phyloP scores from a whole-genome alignment of 2,329 filamentous ascomycete species.

The Aspergillus quadricinctus region DNA sequence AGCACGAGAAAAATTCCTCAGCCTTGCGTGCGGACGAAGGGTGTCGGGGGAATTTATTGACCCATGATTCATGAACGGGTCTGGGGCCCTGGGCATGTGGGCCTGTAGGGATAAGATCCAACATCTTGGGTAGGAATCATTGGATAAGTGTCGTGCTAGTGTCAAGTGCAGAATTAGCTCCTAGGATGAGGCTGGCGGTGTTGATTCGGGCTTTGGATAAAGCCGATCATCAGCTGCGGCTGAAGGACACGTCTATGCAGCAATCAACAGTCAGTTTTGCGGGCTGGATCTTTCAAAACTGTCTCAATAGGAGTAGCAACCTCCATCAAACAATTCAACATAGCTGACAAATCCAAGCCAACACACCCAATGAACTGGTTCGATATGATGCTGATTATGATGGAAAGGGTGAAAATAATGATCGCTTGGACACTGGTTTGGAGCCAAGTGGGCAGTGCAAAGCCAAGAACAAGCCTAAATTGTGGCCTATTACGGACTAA shows the following conservation, averaged over 20 bases:
- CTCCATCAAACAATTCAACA: too few relatives aligned
- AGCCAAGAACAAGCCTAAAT: neutral
- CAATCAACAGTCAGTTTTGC: neutral
- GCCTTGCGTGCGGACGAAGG: neutral
- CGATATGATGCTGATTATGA: neutral
- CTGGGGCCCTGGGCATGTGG: neutral
- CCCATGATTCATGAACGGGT: neutral
- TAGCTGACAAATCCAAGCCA: neutral
- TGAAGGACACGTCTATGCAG: neutral
- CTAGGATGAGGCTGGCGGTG: neutral
- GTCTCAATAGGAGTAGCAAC: too few relatives aligned
- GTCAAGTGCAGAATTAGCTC: neutral
- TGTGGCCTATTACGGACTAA: neutral
- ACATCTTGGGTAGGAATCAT: neutral
- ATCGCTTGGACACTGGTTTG: neutral
- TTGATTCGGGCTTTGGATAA: neutral
- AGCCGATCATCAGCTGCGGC: neutral
- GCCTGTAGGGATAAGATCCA: neutral
- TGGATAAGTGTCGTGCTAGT: neutral
- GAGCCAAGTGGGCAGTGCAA: neutral
- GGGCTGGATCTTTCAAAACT: neutral
- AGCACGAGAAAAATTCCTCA: neutral
- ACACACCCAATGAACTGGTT: neutral
- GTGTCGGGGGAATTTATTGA: neutral
- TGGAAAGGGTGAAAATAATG: neutral